Conservation (phyloP, 1,284 basidiomycete species). For the Uromyces viciae-fabae region DNA sequence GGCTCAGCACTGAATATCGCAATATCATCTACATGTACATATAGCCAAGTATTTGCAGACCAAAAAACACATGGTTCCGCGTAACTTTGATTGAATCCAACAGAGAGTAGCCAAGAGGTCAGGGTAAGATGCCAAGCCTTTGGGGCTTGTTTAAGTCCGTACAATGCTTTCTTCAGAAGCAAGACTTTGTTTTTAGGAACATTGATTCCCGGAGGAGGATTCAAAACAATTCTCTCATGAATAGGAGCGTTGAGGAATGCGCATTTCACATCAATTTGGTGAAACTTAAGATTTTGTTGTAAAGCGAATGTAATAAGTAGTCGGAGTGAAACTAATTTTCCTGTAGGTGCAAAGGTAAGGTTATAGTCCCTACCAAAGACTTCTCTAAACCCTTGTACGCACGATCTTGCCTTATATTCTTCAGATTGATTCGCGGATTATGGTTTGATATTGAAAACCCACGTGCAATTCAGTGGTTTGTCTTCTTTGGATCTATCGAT, state of each 20-base stretch:
- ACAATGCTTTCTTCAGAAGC: neutral
- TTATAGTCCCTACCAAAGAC: neutral
- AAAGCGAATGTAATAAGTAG: neutral
- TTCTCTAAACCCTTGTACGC: slow-evolving; percentile 5
- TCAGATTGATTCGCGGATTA: neutral
- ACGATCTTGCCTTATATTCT: neutral
- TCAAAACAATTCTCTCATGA: neutral
- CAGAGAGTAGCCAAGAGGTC: neutral
- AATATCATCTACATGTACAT: slow-evolving; percentile 1
- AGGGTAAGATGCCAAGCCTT: slow-evolving; percentile 1
- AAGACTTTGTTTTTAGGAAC: neutral
- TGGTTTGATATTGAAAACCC: slow-evolving; percentile 18
- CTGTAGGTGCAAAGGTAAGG: neutral
- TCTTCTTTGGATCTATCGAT: neutral
- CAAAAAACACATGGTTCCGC: neutral
- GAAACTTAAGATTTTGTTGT: neutral
- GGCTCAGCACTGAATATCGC: neutral
- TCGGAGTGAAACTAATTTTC: neutral
- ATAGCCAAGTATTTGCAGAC: neutral
- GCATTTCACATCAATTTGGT: slow-evolving; percentile 21
- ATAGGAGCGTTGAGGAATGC: slow-evolving; percentile 9
- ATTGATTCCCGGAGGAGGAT: neutral
- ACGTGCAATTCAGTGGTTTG: neutral
- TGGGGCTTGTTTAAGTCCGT: slow-evolving; percentile 13
- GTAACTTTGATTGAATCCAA: slow-evolving; percentile 3